These are phyloP conservation scores for Aspergillus sp. DNA, from an alignment of 2,329 filamentous ascomycete species.

Conservation along the genomic window DNA sequence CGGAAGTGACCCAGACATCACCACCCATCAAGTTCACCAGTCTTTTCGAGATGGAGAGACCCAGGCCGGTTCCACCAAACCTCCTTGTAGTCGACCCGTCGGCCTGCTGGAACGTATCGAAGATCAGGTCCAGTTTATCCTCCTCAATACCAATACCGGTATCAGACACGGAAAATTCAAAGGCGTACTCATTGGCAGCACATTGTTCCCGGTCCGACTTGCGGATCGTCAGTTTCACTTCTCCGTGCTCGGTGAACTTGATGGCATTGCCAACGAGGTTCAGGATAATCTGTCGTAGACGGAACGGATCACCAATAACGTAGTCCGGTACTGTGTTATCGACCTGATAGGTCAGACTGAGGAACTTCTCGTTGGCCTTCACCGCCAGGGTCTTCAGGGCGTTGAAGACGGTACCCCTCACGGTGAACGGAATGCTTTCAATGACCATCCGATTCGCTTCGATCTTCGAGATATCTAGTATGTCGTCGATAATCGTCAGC, in stretches of 20 bases:
- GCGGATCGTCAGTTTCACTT: constrained; percentile 91
- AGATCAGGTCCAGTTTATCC: constrained; percentile 94
- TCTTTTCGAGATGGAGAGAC: constrained; percentile 90
- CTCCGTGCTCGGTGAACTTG: constrained; percentile 96
- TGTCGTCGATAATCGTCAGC: constrained; percentile 90
- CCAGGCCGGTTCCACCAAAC: constrained; percentile 91
- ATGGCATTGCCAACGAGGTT: constrained; percentile 98
- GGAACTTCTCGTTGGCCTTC: constrained; percentile 91
- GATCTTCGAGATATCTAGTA: constrained; percentile 70
- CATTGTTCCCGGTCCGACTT: constrained; percentile 66
- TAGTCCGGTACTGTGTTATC: constrained; percentile 92
- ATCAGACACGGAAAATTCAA: constrained; percentile 93
- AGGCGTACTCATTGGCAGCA: constrained; percentile 76
- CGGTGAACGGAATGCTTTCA: constrained; percentile 93
- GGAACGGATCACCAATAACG: constrained; percentile 94
- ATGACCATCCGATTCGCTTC: constrained; percentile 98
- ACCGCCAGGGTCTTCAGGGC: constrained; percentile 95
- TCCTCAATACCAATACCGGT: constrained; percentile 95
- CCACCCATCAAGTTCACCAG: constrained; percentile 95
- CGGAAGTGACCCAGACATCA: constrained; percentile 92
- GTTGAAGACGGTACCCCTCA: constrained; percentile 94
- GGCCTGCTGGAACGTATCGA: constrained; percentile 98
- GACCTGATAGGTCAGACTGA: constrained; percentile 90
- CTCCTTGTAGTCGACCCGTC: constrained; percentile 95
- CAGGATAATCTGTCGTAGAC: constrained; percentile 91